Base-by-base conservation (phyloP, 352 stramenopile species). In the Globisporangium nagaii region DNA sequence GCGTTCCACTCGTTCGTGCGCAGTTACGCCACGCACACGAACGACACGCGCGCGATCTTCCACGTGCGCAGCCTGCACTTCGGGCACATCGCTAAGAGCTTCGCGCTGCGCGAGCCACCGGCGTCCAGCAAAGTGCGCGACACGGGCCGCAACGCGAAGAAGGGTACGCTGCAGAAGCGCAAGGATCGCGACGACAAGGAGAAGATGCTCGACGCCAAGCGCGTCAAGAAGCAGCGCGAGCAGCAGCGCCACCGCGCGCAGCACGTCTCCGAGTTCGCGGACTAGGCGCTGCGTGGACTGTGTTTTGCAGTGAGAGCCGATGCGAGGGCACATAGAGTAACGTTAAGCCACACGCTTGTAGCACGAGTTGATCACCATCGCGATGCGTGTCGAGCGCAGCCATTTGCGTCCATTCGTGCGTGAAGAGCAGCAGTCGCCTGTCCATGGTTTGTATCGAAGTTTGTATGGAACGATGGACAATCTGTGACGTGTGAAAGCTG, bases 31-130 rank as follows among this genome's bases (percentile, higher is more conserved):
- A 96, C 90, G 10, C 90, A 97, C 70, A 83, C 79, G 47, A 90
- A 79, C 9, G 89, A 98, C 60, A 94, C 82, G 43, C 85, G 89
- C 63, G 68, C 77, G 44, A 96, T 97, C 47, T 98, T 98, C 67
- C 87, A 98, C 60, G 84, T 98, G 28, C 84, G 90, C 30, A 84
- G 74, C 12, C 72, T 98, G 31, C 93, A 98, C 63, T 92, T 98
- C 36, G 93, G 93, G 32, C 94, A 98, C 62, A 86, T 97, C 47
- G 90, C 93, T 36, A 96, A 96, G 61, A 95, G 86, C 61, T 98
- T 98, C 65, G 91, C 79, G 27, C 66, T 97, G 48, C 85, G 85
- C 5, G 85, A 95, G 28, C 81, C 83, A 22, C 84, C 85, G 12
- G 84, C 84, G 41, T 94, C 84, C 11, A 71, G 65, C 31, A 92